Conservation (phyloP, 73 alveolate species). For the Symbiodinium natans region DNA sequence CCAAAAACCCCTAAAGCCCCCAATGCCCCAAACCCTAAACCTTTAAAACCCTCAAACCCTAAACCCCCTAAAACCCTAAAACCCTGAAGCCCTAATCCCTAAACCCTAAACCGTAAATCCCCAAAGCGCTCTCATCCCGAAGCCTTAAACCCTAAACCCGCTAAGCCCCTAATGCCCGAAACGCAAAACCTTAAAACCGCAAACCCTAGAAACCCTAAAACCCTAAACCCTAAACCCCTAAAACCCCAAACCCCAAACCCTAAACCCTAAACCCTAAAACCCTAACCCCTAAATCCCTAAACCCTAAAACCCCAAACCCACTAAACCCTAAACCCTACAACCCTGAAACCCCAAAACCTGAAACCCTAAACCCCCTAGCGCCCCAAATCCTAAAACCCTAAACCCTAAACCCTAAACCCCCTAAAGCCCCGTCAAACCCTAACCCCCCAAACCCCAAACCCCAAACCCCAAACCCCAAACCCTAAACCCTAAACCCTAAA, state of each 20-base stretch:
- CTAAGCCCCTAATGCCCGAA: background rate
- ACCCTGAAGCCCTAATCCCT: too few species aligned
- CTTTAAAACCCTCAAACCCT: background rate
- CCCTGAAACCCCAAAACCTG: too few species aligned
- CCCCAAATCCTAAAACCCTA: background rate
- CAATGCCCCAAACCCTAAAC: background rate
- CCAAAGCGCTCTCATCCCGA: too few species aligned
- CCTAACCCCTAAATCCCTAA: background rate
- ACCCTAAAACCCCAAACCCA: too few species aligned
- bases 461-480: too few species aligned
- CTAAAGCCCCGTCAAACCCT: too few species aligned
- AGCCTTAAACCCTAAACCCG: background rate
- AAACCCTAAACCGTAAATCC: too few species aligned
- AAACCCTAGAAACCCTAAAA: too few species aligned
- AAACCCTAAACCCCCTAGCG: background rate
- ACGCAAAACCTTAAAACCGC: background rate
- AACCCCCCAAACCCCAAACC: too few species aligned
- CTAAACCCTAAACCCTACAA: too few species aligned
- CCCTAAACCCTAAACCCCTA: too few species aligned
- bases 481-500: background rate
- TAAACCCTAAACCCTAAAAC: background rate
- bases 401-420: background rate
- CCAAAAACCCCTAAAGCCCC: background rate
- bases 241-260: background rate
- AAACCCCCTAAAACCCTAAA: too few species aligned